Evolutionary conservation across 2,329 filamentous ascomycete species (phyloP).

Genomic region (Pleoardoris graminearum): DNA sequence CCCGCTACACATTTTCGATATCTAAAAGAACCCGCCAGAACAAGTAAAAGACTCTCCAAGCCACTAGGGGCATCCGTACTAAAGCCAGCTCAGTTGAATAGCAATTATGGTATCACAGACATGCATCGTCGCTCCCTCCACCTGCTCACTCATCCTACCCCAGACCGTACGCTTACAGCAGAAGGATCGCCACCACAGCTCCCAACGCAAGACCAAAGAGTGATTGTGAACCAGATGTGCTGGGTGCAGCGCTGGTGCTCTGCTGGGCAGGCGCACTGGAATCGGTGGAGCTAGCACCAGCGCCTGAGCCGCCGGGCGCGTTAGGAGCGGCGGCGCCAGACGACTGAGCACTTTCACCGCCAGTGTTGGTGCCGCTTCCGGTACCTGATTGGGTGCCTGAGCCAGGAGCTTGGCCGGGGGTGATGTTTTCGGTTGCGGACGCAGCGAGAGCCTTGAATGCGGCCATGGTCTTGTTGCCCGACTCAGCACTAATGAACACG

Average conservation of each 20-base stretch:
- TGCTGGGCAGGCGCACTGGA: constrained; percentile 25
- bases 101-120: constrained; percentile 30
- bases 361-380: constrained; percentile 14
- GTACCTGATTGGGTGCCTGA: constrained; percentile 16
- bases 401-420: constrained; percentile 42
- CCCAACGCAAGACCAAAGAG: constrained; percentile 32
- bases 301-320: constrained; percentile 4
- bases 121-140: constrained; percentile 6
- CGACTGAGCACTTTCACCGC: constrained; percentile 12
- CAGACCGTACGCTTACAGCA: constrained; percentile 24
- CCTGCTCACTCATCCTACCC: neutral
- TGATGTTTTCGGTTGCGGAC: constrained; percentile 46
- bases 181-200: constrained; percentile 27
- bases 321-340: constrained; percentile 14
- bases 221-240: constrained; percentile 24
- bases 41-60: constrained; percentile 9
- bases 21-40: neutral
- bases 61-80: constrained; percentile 10
- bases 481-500: constrained; percentile 24
- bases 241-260: constrained; percentile 31
- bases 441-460: constrained; percentile 45
- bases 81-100: constrained; percentile 26
- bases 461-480: constrained; percentile 43
- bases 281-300: constrained; percentile 9
- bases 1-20: neutral